These are phyloP conservation scores for Saussurea involucrata DNA, from an alignment of 129 eudicot genomes.

Conservation along the genomic window DNA sequence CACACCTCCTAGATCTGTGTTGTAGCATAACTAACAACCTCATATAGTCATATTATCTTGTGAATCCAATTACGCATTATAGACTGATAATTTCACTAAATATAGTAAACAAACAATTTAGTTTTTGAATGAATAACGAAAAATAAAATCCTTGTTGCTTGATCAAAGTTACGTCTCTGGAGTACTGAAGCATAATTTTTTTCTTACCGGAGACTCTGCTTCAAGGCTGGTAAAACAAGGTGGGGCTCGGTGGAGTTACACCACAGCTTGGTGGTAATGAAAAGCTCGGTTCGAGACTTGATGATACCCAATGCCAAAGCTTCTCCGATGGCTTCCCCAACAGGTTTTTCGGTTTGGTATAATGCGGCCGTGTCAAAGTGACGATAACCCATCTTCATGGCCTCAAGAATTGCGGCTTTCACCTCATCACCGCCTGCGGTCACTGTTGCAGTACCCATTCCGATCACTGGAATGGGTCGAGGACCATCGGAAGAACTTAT, in stretches of 20 bases:
- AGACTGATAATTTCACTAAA: not conserved
- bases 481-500: not conserved
- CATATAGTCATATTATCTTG: too few species aligned
- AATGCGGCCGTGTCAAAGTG: slow-evolving; percentile 56
- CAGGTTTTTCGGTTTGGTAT: slow-evolving; percentile 39
- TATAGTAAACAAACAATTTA: not conserved
- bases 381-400: slow-evolving; percentile 55
- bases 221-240: slow-evolving; percentile 46
- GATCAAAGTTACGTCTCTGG: not conserved
- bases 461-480: slow-evolving; percentile 43
- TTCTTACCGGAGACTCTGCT: slow-evolving; percentile 43
- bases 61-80: not conserved
- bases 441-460: slow-evolving; percentile 31
- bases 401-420: slow-evolving; percentile 43
- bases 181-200: too few species aligned
- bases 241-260: slow-evolving; percentile 26
- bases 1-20: too few species aligned
- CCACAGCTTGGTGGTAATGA: slow-evolving; percentile 53
- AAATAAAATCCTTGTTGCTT: not conserved
- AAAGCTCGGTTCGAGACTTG: slow-evolving; percentile 41
- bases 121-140: not conserved
- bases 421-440: slow-evolving; percentile 14
- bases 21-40: too few species aligned
- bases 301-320: slow-evolving; percentile 42
- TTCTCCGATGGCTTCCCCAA: slow-evolving; percentile 41